These are phyloP conservation scores for Cladophialophora carrionii DNA, from an alignment of 2,329 filamentous ascomycete genomes.

Conservation along the genomic window DNA sequence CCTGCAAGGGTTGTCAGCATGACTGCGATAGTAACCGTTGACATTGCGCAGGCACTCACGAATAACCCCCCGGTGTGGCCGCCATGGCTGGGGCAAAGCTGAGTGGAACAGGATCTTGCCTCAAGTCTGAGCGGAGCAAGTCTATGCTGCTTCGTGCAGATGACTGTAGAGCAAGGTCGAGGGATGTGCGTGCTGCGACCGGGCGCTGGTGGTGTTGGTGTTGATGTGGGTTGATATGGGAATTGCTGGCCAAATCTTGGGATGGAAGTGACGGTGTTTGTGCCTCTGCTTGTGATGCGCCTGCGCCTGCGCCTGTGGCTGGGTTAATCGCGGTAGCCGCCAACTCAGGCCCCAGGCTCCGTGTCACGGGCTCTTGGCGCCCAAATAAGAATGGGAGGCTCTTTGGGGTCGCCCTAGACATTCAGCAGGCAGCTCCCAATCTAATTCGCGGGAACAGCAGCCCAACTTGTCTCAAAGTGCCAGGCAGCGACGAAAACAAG, in stretches of 20 bases:
- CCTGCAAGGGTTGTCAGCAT: conserved; percentile 46
- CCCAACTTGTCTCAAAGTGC: neutral
- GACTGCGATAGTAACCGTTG: conserved; percentile 23
- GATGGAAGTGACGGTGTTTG: conserved; percentile 14
- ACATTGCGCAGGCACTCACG: conserved; percentile 46
- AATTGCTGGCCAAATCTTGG: conserved; percentile 30
- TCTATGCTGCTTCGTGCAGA: conserved; percentile 28
- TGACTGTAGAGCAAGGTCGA: conserved; percentile 23
- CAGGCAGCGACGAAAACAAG: neutral
- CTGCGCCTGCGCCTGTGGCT: conserved; percentile 11
- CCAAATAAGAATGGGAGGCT: conserved; percentile 25
- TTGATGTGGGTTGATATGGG: conserved; percentile 22
- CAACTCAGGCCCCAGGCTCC: neutral
- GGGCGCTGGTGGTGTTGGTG: conserved; percentile 11
- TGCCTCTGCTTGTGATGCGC: conserved; percentile 20
- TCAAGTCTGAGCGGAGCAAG: conserved; percentile 19
- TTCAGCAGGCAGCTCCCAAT: conserved; percentile 24
- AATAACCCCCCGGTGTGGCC: conserved; percentile 49
- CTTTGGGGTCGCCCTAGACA: conserved; percentile 24
- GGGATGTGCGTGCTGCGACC: conserved; percentile 16
- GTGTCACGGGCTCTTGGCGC: conserved; percentile 25
- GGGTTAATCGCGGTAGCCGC: neutral
- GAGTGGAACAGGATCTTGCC: conserved; percentile 27
- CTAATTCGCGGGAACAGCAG: neutral
- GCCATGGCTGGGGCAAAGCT: conserved; percentile 47